These are phyloP conservation scores for Capsicum baccatum DNA, from an alignment of 257 asterid species.

Conservation along the genomic window DNA sequence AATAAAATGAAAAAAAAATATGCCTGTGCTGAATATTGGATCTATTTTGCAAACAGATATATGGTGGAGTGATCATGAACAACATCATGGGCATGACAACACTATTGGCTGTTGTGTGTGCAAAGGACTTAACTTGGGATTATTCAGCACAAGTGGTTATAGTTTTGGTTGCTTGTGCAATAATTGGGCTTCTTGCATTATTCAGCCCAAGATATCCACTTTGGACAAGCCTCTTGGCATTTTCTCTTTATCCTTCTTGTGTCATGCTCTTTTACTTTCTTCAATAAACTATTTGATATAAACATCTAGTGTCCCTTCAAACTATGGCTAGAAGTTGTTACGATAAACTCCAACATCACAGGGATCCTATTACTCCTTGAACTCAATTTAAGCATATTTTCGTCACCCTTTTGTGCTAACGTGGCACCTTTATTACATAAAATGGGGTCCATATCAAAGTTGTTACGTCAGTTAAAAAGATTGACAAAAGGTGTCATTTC, in stretches of 20 bases:
- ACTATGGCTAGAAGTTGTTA: no score
- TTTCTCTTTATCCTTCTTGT: slow-evolving; percentile 57
- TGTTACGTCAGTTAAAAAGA: no score
- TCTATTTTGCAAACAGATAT: slow-evolving; percentile 41
- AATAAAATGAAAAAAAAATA: no score
- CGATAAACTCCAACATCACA: no score
- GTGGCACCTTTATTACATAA: no score
- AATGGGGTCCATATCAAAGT: no score
- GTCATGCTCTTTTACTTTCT: slow-evolving; percentile 49
- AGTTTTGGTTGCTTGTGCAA: slow-evolving; percentile 45
- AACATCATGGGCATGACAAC: slow-evolving; percentile 58
- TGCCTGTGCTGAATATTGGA: slow-evolving; percentile 36
- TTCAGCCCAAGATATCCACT: slow-evolving; percentile 49
- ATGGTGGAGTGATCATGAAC: slow-evolving; percentile 70
- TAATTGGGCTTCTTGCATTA: slow-evolving; percentile 55
- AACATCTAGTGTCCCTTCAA: no score
- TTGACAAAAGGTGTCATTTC: no score
- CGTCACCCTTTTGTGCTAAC: no score
- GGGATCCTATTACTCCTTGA: no score
- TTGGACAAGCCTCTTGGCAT: slow-evolving; percentile 61
- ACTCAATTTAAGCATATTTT: no score
- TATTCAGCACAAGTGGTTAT: slow-evolving; percentile 70
- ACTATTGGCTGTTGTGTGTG: slow-evolving; percentile 55
- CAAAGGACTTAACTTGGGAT: slow-evolving; percentile 64
- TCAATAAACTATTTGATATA: slow-evolving; percentile 28